Evolutionary conservation across 2,329 filamentous ascomycete genomes (phyloP).

Genomic region (Coniochaeta hoffmannii): DNA sequence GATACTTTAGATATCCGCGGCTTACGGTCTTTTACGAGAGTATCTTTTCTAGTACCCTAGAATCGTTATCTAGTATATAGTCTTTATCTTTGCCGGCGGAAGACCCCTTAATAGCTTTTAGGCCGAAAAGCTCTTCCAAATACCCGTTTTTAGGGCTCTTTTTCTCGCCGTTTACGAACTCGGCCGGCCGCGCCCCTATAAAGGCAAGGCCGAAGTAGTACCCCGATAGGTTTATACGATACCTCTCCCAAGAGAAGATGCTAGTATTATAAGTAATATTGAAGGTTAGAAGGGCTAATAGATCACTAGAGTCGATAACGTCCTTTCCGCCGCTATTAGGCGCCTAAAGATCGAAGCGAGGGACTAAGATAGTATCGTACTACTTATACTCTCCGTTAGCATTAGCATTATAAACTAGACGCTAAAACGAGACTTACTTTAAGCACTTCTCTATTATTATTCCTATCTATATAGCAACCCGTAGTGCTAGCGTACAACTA

Average conservation of each 20-base stretch:
- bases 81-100: slow-evolving; percentile 7
- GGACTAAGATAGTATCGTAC: slow-evolving; percentile 14
- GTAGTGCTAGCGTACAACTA: slow-evolving; percentile 7
- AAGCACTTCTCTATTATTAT: slow-evolving; percentile 7
- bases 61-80: slow-evolving; percentile 13
- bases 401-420: not conserved
- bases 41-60: slow-evolving; percentile 14
- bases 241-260: slow-evolving; percentile 12
- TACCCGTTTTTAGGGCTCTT: slow-evolving; percentile 18
- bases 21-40: slow-evolving; percentile 14
- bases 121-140: slow-evolving; percentile 16
- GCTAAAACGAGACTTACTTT: slow-evolving; percentile 5
- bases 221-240: slow-evolving; percentile 13
- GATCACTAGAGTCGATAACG: slow-evolving; percentile 14
- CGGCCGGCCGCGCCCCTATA: slow-evolving; percentile 17
- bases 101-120: slow-evolving; percentile 12
- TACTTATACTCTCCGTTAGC: slow-evolving; percentile 9
- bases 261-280: slow-evolving; percentile 20
- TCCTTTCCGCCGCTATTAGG: slow-evolving; percentile 19
- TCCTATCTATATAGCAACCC: slow-evolving; percentile 6
- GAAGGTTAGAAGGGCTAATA: slow-evolving; percentile 16
- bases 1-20: slow-evolving; percentile 17
- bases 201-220: slow-evolving; percentile 21
- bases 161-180: slow-evolving; percentile 21
- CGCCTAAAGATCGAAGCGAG: slow-evolving; percentile 13